Conservation (phyloP, 306 rosid genomes). For the Nissolia schottii region DNA sequence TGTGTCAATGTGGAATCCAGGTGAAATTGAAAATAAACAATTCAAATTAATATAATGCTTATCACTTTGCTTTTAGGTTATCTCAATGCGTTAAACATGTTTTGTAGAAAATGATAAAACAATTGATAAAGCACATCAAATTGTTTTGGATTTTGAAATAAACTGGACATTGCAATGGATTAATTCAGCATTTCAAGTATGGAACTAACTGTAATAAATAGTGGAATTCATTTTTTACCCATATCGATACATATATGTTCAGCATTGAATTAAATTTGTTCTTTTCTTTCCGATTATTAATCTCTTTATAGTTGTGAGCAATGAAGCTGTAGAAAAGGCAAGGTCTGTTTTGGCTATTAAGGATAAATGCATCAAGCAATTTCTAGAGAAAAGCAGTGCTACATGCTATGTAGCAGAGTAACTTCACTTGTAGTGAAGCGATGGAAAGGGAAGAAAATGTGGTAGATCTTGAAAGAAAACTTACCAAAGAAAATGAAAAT, state of each 20-base stretch:
- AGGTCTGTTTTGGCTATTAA: neutral
- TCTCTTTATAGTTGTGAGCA: neutral
- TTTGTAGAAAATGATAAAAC: neutral
- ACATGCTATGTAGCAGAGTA: neutral
- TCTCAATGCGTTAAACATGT: neutral
- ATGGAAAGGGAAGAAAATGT: neutral
- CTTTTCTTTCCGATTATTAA: too few species aligned
- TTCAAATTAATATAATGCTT: neutral
- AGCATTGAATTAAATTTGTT: too few species aligned
- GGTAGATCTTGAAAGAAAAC: neutral
- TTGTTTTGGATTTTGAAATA: too few species aligned
- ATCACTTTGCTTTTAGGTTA: slow-evolving; percentile 6
- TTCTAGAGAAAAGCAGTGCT: neutral
- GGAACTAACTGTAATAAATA: too few species aligned
- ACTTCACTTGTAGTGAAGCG: neutral
- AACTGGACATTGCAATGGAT: too few species aligned
- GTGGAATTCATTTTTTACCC: too few species aligned
- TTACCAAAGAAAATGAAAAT: neutral
- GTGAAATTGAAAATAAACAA: neutral
- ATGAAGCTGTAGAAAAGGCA: neutral
- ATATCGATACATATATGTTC: too few species aligned
- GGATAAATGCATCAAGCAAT: neutral
- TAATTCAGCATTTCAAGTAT: too few species aligned
- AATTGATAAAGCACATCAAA: neutral
- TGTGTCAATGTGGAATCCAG: neutral